Evolutionary conservation across 2,329 filamentous ascomycete genomes (phyloP), one percentile per base, ranked within the genome.

Genomic region (Geosmithia morbida): DNA sequence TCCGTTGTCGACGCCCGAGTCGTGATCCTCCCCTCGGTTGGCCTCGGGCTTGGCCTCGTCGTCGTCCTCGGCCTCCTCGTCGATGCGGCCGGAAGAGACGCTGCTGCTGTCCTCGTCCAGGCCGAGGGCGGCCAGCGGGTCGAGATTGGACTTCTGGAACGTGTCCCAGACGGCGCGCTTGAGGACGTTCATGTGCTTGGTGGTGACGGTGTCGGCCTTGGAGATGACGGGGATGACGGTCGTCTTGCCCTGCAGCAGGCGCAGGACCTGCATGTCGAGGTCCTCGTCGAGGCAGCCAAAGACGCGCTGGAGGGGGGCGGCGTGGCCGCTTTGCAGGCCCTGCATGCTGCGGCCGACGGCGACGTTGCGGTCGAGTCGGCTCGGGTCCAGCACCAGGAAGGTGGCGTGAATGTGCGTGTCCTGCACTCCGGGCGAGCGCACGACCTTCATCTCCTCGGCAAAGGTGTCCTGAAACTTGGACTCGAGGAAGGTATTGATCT

Each of bases 391-490:
- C 48, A 98, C 71, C 48, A 97, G 74, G 66, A 98, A 95, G 48
- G 88, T 88, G 54, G 87, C 94, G 62, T 98, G 92, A 54, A 98
- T 95, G 63, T 98, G 92, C 46, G 90, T 96, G 68, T 98, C 92
- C 61, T 88, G 86, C 53, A 87, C 85, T 48, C 89, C 90, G 22
- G 92, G 90, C 47, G 89, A 88, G 57, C 92, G 85, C 51, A 96
- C 75, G 44, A 98, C 89, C 70, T 96, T 97, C 76, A 94, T 94
- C 70, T 98, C 92, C 66, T 98, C 92, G 45, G 80, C 80, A 61
- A 98, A 94, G 0, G 92, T 97, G 59, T 98, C 92, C 63, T 98
- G 90, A 56, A 98, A 98, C 65, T 97, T 97, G 70, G 85, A 90
- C 70, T 98, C 92, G 50, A 98, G 71, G 67, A 98, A 98, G 8